Percentiles rank a stretch among this genome's conserved stretches.
phyloP scores from a whole-genome alignment of 1,284 basidiomycete species.

The Ustilago hordei region DNA sequence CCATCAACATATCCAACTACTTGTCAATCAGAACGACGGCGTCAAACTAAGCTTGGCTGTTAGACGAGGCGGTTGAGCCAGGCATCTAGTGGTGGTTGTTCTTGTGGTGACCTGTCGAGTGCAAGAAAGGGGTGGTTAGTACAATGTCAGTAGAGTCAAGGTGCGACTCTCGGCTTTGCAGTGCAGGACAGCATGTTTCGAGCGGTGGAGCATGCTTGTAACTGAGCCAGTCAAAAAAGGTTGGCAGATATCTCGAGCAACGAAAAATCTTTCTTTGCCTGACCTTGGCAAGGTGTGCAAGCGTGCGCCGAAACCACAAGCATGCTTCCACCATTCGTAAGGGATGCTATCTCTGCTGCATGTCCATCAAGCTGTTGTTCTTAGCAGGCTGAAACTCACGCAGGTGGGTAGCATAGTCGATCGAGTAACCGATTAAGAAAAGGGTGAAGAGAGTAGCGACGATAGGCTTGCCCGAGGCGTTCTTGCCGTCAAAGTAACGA shows the following conservation, averaged over 20 bases:
- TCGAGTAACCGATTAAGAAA: conserved; percentile 79
- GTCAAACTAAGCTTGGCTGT: not conserved
- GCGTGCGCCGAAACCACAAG: not conserved
- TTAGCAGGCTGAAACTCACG: conserved; percentile 36
- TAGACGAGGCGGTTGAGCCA: not conserved
- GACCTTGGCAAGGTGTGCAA: not conserved
- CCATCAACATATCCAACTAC: not conserved
- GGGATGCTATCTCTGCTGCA: not conserved
- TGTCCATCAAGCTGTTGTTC: not conserved
- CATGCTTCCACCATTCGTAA: not conserved
- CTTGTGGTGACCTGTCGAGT: conserved; percentile 54
- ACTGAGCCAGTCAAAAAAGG: not conserved
- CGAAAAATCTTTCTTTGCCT: not conserved
- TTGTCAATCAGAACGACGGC: not conserved
- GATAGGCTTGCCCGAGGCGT: conserved; percentile 81
- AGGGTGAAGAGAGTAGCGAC: conserved; percentile 80
- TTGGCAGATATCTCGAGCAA: not conserved
- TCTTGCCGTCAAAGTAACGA: conserved; percentile 84
- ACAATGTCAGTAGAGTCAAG: conserved; percentile 7
- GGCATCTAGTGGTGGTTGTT: conserved; percentile 57
- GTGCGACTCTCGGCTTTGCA: not conserved
- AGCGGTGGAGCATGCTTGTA: not conserved
- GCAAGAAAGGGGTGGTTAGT: not conserved
- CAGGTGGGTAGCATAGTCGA: conserved; percentile 63
- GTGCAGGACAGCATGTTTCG: not conserved